These are phyloP conservation scores for Chenopodium album DNA, from an alignment of 148 eudicot species.

Conservation along the genomic window DNA sequence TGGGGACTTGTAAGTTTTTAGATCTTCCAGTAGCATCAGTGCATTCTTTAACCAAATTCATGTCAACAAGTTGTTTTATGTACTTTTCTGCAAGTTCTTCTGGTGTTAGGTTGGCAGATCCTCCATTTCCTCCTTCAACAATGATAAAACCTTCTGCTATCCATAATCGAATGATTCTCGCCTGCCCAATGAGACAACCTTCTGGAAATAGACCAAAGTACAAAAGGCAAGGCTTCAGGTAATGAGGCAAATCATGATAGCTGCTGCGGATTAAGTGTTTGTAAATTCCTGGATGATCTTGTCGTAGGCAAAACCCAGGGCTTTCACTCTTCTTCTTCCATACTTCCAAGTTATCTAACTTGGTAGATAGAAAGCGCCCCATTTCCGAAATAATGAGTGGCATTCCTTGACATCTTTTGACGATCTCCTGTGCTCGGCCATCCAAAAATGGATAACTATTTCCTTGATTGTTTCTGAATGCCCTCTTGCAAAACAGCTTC, in stretches of 20 bases:
- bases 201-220: conserved; percentile 31
- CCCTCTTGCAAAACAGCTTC: conserved; percentile 21
- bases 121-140: too few species aligned
- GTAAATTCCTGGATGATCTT: conserved; percentile 2
- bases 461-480: not conserved
- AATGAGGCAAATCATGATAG: conserved; percentile 17
- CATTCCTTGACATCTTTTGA: conserved; percentile 39
- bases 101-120: not conserved
- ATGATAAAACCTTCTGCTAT: conserved; percentile 27
- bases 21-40: conserved; percentile 5
- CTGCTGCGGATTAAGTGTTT: conserved; percentile 3
- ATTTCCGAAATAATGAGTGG: conserved; percentile 35
- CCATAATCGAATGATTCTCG: conserved; percentile 26
- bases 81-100: conserved; percentile 26
- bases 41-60: conserved; percentile 7
- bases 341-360: not conserved
- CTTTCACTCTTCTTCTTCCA: conserved; percentile 35
- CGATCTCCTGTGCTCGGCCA: conserved; percentile 4
- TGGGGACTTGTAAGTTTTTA: conserved; percentile 3
- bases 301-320: conserved; percentile 13
- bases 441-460: not conserved
- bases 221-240: conserved; percentile 31
- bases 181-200: not conserved
- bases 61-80: conserved; percentile 10
- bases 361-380: conserved; percentile 31